Conservation (phyloP, 345 rosid genomes). For the Odontarrhena argentea region DNA sequence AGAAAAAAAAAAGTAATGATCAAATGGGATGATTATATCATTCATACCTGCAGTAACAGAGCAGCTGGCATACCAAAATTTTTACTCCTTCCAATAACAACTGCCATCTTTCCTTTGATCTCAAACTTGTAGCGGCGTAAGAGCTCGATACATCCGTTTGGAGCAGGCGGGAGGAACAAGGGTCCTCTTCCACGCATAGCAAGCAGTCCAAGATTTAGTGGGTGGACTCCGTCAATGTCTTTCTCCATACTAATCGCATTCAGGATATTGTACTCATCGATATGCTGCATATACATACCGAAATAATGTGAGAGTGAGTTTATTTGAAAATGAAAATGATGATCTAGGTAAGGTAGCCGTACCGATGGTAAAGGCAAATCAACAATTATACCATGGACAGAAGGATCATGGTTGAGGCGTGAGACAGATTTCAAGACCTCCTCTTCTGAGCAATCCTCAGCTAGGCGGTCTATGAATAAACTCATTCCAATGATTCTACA, state of each 20-base stretch:
- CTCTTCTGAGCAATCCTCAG: conserved; percentile 62
- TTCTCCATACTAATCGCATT: conserved; percentile 78
- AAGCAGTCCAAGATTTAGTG: conserved; percentile 77
- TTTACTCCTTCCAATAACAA: conserved; percentile 87
- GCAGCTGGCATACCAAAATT: conserved; percentile 97
- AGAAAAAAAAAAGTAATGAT: neutral
- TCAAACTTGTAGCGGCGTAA: conserved; percentile 67
- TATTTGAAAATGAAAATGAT: no score
- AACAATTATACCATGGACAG: conserved; percentile 89
- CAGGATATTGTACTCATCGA: conserved; percentile 69
- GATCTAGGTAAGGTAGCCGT: conserved; percentile 24
- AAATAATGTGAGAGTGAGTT: no score
- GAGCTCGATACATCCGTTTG: conserved; percentile 89
- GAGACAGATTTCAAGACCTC: conserved; percentile 65
- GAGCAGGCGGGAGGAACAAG: conserved; percentile 77
- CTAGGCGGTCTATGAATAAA: conserved; percentile 61
- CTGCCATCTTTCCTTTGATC: conserved; percentile 85
- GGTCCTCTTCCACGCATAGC: conserved; percentile 92
- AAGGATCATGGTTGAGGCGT: conserved; percentile 63
- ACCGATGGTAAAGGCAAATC: conserved; percentile 85
- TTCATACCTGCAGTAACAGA: conserved; percentile 67
- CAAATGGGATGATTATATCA: neutral
- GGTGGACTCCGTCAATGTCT: conserved; percentile 92
- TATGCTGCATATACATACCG: conserved; percentile 54
- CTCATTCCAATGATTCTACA: conserved; percentile 78